Base-by-base conservation (phyloP, 805 yeast genomes). In the Scheffersomyces stipitis region DNA sequence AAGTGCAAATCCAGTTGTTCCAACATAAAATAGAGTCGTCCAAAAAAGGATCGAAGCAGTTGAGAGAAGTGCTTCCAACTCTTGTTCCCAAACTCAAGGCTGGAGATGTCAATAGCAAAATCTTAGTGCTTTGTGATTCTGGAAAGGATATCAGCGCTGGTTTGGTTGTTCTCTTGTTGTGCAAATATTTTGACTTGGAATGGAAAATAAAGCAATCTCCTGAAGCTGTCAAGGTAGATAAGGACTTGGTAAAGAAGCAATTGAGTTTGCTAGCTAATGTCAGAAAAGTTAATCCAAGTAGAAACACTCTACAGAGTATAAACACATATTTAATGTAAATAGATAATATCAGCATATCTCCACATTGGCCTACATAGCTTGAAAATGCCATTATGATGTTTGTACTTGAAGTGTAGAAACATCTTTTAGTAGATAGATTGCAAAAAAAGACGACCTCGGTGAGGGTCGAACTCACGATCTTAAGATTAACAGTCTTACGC, bases 301-400 rank as follows among this genome's bases (percentile, higher is more conserved):
- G 96, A 33, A 80, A 86, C 8, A 83, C 95, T 0, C 62, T 86
- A 28, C 89, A 83, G 47, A 75, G 90, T 18, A 78, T 85, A 2
- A 83, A 86, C 44, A 58, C 79, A 2, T 76, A 45, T 41, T 46
- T 83, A 20, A 75, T 83, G 37, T 26, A 22, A n/a, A 14, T 15
- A 16, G 18, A 20, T 20, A 20, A n/a, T n/a, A n/a, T n/a, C n/a
- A n/a, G n/a, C n/a, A n/a, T n/a, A n/a, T n/a, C n/a, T n/a, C n/a
- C n/a, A n/a, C n/a, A n/a, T n/a, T n/a, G n/a, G n/a, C n/a, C n/a
- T n/a, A n/a, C n/a, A n/a, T n/a, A n/a, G n/a, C n/a, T n/a, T n/a
- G n/a, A n/a, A n/a, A n/a, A n/a, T n/a, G n/a, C n/a, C n/a, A n/a
- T n/a, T n/a, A n/a, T n/a, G n/a, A n/a, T n/a, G n/a, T n/a, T n/a